phyloP scores from a whole-genome alignment of 768 basidiomycete species.

The Trametopsis cervina region DNA sequence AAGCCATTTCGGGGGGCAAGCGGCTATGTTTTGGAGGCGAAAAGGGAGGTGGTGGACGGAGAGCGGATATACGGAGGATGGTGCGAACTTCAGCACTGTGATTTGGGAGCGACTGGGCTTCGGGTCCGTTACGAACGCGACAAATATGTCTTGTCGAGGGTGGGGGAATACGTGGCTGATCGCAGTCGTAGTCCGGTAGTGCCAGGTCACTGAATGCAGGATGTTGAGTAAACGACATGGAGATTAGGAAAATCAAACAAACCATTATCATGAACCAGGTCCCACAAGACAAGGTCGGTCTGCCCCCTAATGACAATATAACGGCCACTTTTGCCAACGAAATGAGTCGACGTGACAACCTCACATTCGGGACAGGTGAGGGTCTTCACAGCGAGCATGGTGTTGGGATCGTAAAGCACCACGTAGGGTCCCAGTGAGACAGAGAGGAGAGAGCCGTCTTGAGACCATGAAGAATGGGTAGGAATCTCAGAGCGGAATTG shows the following conservation, averaged over 20 bases:
- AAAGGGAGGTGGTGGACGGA: conserved; percentile 50
- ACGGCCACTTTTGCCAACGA: conserved; percentile 67
- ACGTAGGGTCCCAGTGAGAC: conserved; percentile 62
- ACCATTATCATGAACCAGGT: conserved; percentile 60
- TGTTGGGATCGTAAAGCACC: conserved; percentile 66
- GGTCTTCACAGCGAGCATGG: conserved; percentile 51
- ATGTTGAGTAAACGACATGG: conserved; percentile 6
- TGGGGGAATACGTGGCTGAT: conserved; percentile 49
- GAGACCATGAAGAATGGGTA: conserved; percentile 66
- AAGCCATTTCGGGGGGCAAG: conserved; percentile 30
- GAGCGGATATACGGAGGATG: conserved; percentile 38
- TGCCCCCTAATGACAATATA: conserved; percentile 53
- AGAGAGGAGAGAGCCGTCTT: conserved; percentile 80
- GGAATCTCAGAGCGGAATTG: conserved; percentile 64
- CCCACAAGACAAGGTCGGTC: conserved; percentile 60
- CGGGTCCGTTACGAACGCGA: conserved; percentile 36
- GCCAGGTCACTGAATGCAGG: conserved; percentile 52
- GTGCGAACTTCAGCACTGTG: conserved; percentile 42
- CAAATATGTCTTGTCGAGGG: conserved; percentile 50
- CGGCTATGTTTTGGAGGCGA: conserved; percentile 42
- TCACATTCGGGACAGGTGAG: conserved; percentile 52
- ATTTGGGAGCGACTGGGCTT: conserved; percentile 18
- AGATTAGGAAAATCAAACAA: conserved; percentile 19
- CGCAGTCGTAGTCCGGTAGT: conserved; percentile 28
- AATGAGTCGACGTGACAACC: conserved; percentile 40